Percentiles rank a stretch among this genome's conserved stretches.
phyloP scores from a whole-genome alignment of 768 basidiomycete genomes.

The Lepiota brunneoincarnata region DNA sequence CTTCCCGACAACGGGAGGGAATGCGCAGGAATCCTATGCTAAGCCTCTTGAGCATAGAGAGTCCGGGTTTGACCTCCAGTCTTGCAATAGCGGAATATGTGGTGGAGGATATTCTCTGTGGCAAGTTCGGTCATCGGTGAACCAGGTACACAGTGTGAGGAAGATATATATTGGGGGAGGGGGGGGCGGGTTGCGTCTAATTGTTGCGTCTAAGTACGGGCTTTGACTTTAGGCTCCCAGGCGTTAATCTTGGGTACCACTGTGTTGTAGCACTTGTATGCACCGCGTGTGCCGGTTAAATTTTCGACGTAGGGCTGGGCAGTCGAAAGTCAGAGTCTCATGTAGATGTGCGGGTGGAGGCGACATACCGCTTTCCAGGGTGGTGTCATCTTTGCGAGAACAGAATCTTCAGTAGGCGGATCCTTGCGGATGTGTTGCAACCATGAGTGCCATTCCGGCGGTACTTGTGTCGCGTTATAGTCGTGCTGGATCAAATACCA shows the following conservation, averaged over 20 bases:
- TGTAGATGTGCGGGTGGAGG: background rate
- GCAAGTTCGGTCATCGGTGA: slow-evolving; percentile 15
- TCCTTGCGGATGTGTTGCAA: slow-evolving; percentile 84
- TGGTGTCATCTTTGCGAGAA: slow-evolving; percentile 67
- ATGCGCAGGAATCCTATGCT: slow-evolving; percentile 56
- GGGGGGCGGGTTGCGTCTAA: slow-evolving; percentile 2
- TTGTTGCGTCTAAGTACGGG: slow-evolving; percentile 36
- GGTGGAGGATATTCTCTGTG: slow-evolving; percentile 52
- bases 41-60: slow-evolving; percentile 87
- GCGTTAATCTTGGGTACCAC: slow-evolving; percentile 74
- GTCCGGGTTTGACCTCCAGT: slow-evolving; percentile 85
- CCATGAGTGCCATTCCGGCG: slow-evolving; percentile 98
- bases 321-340: slow-evolving; percentile 2
- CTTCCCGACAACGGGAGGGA: slow-evolving; percentile 38
- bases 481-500: slow-evolving; percentile 52
- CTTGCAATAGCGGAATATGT: slow-evolving; percentile 87
- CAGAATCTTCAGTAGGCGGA: slow-evolving; percentile 71
- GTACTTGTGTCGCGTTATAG: slow-evolving; percentile 89
- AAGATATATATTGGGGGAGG: background rate
- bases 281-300: slow-evolving; percentile 89
- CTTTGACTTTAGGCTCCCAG: slow-evolving; percentile 75
- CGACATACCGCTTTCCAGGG: slow-evolving; percentile 79
- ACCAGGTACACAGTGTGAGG: slow-evolving; percentile 1
- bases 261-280: slow-evolving; percentile 88
- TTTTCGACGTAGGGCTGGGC: slow-evolving; percentile 81